These are phyloP conservation scores for Sporothrix pseudoabietina DNA, from an alignment of 2,329 filamentous ascomycete species.

Conservation along the genomic window DNA sequence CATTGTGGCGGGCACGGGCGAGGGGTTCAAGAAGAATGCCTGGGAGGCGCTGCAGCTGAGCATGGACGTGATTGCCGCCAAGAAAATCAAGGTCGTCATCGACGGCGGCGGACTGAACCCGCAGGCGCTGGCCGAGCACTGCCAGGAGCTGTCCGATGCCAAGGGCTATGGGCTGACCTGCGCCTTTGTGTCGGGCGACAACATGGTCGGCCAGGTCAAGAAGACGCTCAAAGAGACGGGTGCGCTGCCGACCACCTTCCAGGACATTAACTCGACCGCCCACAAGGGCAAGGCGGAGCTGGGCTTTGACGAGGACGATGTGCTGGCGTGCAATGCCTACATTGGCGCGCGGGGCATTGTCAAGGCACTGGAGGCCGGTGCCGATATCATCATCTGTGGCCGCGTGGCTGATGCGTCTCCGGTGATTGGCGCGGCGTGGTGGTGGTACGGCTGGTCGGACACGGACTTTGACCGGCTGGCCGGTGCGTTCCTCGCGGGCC, in stretches of 20 bases:
- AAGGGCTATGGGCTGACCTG: neutral
- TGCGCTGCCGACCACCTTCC: constrained; percentile 6
- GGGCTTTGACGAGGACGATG: constrained; percentile 45
- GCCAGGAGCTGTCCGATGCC: neutral
- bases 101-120: constrained; percentile 50
- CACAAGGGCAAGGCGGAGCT: constrained; percentile 19
- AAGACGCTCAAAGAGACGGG: constrained; percentile 6
- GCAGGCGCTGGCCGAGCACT: neutral
- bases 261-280: constrained; percentile 23
- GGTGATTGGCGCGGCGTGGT: constrained; percentile 59
- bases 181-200: constrained; percentile 29
- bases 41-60: constrained; percentile 28
- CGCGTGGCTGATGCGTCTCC: constrained; percentile 48
- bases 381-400: constrained; percentile 54
- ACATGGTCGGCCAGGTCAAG: constrained; percentile 42
- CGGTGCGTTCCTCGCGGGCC: constrained; percentile 52
- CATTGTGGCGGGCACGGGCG: constrained; percentile 17
- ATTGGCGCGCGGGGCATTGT: constrained; percentile 54
- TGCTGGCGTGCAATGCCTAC: constrained; percentile 51
- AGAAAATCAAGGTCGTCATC: constrained; percentile 52
- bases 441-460: constrained; percentile 57
- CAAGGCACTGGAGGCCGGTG: constrained; percentile 46
- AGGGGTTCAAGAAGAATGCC: constrained; percentile 26
- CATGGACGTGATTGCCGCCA: constrained; percentile 38
- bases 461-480: constrained; percentile 54